Evolutionary conservation across 192 early-diverging fungal genomes (phyloP), one percentile per base, ranked within the genome.

Genomic region (Physocladia obscura): DNA sequence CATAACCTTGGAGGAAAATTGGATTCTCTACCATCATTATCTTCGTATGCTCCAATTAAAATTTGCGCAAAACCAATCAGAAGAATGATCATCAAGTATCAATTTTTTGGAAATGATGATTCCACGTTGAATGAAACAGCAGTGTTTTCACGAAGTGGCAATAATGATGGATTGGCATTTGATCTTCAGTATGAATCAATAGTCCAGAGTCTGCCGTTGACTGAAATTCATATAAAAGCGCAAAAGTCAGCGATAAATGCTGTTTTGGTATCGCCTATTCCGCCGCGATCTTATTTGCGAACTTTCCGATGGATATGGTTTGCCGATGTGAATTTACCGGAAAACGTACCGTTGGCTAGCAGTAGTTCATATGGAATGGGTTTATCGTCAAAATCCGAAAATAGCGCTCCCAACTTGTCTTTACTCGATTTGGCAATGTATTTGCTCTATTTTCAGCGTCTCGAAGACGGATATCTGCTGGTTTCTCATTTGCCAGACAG

Each of bases 221-320:
- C 11, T 35, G 34, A 65, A 31, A 51, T 51, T n/a, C n/a, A 35
- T n/a, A 8, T 35, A 6, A 54, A 38, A 50, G 62, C 49, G 27
- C 56, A 67, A 26, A n/a, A 47, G 44, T 59, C 71, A 1, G 50
- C 29, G 2, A 3, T 30, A 15, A 17, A 49, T 8, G 69, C 70
- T 4, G 29, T 11, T 48, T 37, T 72, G 8, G 69, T 76, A 37
- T 73, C 76, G 3, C 52, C 55, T 11, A 36, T 80, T 2, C 32
- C 40, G 1, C 40, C 77, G 22, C 71, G 76, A 31, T 56, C 62
- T 3, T 86, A 76, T 60, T 57, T 86, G 44, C 30, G 81, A 13
- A n/a, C 73, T 29, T 32, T 74, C 32, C 64, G 79, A 11, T 86
- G 82, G 82, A 57, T 79, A 6, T 86, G 84, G 84, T 72, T 81